Evolutionary conservation across 176 grass and related monocot genomes (phyloP), one percentile per base, ranked within the genome.

Genomic region (Bonia amplexicaulis): DNA sequence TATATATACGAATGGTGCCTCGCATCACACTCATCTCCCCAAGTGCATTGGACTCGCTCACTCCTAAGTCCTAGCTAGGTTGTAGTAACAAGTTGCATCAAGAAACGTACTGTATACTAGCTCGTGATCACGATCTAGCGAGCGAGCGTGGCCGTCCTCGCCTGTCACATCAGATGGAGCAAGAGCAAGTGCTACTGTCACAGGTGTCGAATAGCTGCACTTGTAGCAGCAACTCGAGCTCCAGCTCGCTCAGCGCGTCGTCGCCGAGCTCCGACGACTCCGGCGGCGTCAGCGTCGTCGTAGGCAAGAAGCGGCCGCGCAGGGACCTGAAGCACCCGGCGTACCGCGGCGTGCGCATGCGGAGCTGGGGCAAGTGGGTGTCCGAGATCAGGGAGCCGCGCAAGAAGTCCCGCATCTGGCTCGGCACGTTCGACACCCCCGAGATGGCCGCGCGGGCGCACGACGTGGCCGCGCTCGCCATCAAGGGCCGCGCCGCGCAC

Each of bases 341-440:
- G 77, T 97, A 90, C 90, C 89, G 88, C 71, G 92, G 94, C 59
- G 92, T 97, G 71, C 94, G 94, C 35, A 92, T 94, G 94, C 87
- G 92, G 3, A 80, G 66, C 60, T 97, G 94, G 92, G 92, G 94
- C 1, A 94, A 94, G 83, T 97, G 94, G 94, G 94, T 97, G 76
- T 97, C 94, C 0, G 94, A 97, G 74, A 97, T 97, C 84, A 86
- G 94, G 74, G 94, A 97, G 80, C 94, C 94, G 1, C 79, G 90
- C 29, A 97, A 97, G 87, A 97, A 97, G 87, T 97, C 94, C 0
- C 92, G 94, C 68, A 97, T 97, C 70, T 97, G 94, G 94, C 94
- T 97, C 31, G 94, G 94, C 25, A 97, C 92, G 1, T 97, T 97
- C 73, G 87, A 90, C 76, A 83, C 80, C 37, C 79, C 94, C 8